phyloP scores from a whole-genome alignment of 2,329 filamentous ascomycete genomes.

The Trichoderma atrobrunneum region DNA sequence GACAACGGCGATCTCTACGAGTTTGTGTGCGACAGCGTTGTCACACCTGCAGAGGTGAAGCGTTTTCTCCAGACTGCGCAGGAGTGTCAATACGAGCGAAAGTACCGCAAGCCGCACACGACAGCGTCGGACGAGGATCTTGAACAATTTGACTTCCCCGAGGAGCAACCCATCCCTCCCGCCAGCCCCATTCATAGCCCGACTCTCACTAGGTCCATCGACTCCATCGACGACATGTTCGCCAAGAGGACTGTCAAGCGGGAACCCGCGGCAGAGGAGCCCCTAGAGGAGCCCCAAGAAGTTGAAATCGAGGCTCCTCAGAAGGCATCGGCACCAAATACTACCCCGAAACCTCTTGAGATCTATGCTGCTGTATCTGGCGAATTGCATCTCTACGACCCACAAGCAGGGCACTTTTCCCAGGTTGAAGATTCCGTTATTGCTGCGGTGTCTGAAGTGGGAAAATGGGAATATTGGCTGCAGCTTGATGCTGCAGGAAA shows the following conservation, averaged over 20 bases:
- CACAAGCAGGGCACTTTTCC: conserved; percentile 80
- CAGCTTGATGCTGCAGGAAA: conserved; percentile 65
- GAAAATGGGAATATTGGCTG: conserved; percentile 93
- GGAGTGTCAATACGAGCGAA: conserved; percentile 97
- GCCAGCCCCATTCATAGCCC: conserved; percentile 63
- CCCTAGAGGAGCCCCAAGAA: conserved; percentile 14
- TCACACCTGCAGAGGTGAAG: conserved; percentile 67
- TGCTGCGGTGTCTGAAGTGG: conserved; percentile 80
- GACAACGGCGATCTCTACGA: conserved; percentile 96
- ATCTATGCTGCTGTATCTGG: conserved; percentile 72
- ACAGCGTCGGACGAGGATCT: conserved; percentile 80
- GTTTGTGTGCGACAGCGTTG: conserved; percentile 84
- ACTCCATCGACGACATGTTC: conserved; percentile 57
- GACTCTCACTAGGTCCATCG: conserved; percentile 50
- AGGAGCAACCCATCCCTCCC: conserved; percentile 61
- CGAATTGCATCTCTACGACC: conserved; percentile 93
- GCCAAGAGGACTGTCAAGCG: conserved; percentile 49
- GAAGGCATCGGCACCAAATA: conserved; percentile 8
- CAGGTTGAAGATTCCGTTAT: conserved; percentile 72
- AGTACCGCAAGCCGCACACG: conserved; percentile 77
- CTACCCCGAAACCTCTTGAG: conserved; percentile 64
- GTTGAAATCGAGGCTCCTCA: conserved; percentile 26
- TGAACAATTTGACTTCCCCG: conserved; percentile 74
- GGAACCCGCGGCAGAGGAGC: conserved; percentile 32
- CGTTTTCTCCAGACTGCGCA: conserved; percentile 80